Percentiles rank a stretch among this genome's conserved stretches.
These are phyloP conservation scores for Truncatella angustata DNA, from an alignment of 2,329 filamentous ascomycete species.

Conservation along the genomic window DNA sequence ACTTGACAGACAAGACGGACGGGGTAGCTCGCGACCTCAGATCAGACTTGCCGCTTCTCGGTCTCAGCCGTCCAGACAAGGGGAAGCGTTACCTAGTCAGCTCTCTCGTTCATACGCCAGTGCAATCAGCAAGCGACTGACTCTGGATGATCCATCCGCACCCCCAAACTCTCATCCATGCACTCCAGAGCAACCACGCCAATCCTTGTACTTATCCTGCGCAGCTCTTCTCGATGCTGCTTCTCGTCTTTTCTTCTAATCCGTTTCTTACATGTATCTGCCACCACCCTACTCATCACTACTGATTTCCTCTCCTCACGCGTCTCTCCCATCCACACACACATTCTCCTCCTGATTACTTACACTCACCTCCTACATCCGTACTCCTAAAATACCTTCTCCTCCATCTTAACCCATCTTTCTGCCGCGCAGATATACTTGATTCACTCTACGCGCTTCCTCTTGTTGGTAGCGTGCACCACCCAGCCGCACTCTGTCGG, in stretches of 20 bases:
- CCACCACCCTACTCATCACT: neutral
- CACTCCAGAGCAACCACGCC: constrained; percentile 6
- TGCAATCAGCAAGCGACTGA: constrained; percentile 2
- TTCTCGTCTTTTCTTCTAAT: constrained; percentile 15
- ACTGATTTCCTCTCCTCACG: constrained; percentile 21
- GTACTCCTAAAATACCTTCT: constrained; percentile 7
- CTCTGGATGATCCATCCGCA: constrained; percentile 7
- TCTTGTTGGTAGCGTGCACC: constrained; percentile 1
- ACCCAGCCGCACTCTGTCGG: neutral
- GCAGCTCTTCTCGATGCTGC: neutral
- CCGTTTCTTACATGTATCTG: constrained; percentile 22
- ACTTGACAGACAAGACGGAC: no score
- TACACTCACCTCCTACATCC: constrained; percentile 20
- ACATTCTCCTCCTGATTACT: constrained; percentile 25
- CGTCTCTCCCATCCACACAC: constrained; percentile 18
- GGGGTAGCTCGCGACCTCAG: no score
- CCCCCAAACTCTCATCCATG: constrained; percentile 4
- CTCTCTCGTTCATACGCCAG: neutral
- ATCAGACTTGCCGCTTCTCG: neutral
- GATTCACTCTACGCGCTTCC: neutral
- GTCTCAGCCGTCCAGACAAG: constrained; percentile 8
- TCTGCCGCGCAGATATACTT: no score
- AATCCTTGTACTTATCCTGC: constrained; percentile 3
- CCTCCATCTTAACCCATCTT: constrained; percentile 7
- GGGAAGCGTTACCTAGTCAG: constrained; percentile 5